Conservation (phyloP, 1,284 basidiomycete genomes). For the Naganishia sp. region DNA sequence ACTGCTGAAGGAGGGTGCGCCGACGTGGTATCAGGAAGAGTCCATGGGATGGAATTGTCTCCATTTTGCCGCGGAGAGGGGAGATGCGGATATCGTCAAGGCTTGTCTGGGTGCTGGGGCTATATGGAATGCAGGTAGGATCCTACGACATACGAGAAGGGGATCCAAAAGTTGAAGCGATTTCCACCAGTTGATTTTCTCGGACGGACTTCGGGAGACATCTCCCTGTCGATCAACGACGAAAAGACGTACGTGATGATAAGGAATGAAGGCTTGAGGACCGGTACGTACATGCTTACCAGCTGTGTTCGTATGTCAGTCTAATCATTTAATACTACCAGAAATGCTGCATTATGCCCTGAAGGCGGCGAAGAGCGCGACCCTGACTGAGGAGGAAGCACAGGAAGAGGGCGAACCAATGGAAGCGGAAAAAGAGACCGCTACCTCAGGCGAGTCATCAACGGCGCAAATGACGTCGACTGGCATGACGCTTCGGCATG, state of each 20-base stretch:
- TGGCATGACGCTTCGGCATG: conserved; percentile 47
- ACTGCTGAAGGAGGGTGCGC: conserved; percentile 71
- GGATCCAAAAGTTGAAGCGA: neutral
- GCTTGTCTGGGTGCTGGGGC: conserved; percentile 78
- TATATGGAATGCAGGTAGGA: conserved; percentile 82
- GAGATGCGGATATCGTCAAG: conserved; percentile 65
- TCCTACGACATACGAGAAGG: too few species aligned
- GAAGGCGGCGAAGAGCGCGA: conserved; percentile 27
- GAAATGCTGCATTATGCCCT: conserved; percentile 56
- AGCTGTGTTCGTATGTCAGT: neutral
- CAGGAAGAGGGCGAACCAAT: conserved; percentile 33
- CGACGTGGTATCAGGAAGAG: conserved; percentile 88
- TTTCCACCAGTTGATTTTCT: conserved; percentile 67
- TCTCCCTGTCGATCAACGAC: conserved; percentile 82
- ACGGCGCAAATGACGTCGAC: conserved; percentile 25
- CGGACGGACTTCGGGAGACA: conserved; percentile 80
- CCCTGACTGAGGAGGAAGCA: conserved; percentile 29
- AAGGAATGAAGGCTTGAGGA: conserved; percentile 80
- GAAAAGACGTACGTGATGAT: conserved; percentile 70
- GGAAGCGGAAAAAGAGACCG: conserved; percentile 9
- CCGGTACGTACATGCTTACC: conserved; percentile 60
- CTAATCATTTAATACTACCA: neutral
- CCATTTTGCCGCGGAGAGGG: conserved; percentile 82
- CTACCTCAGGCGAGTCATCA: conserved; percentile 29
- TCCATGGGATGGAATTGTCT: conserved; percentile 78